Conservation (phyloP, 768 basidiomycete genomes). For the Xerocomus spinulosus region DNA sequence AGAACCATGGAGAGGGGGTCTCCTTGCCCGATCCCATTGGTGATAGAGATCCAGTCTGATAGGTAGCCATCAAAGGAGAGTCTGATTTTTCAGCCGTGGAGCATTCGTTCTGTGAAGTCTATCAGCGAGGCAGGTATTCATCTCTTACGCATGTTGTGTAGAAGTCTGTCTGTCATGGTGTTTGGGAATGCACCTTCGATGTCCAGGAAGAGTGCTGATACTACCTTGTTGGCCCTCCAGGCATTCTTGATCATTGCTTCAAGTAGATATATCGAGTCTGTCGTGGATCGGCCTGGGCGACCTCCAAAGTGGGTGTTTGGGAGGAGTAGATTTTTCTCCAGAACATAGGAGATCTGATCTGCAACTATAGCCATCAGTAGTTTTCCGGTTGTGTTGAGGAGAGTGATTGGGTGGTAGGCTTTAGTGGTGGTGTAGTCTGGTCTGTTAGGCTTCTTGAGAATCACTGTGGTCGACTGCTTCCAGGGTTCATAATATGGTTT, state of each 20-base stretch:
- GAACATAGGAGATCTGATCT: constrained; percentile 20
- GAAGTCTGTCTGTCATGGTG: background rate
- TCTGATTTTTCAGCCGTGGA: background rate
- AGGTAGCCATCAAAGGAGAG: constrained; percentile 21
- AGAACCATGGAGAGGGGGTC: constrained; percentile 29
- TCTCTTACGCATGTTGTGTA: constrained; percentile 5
- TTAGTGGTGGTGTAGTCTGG: no score
- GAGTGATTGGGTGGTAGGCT: constrained; percentile 36
- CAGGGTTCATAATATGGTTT: no score
- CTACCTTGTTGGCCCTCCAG: background rate
- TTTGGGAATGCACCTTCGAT: constrained; percentile 8
- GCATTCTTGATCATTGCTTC: background rate
- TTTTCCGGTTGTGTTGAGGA: constrained; percentile 32
- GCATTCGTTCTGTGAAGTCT: constrained; percentile 1
- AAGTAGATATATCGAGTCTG: background rate
- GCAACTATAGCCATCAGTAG: constrained; percentile 23
- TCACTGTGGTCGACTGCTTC: no score
- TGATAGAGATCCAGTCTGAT: constrained; percentile 12
- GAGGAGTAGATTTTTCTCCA: constrained; percentile 32
- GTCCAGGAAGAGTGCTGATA: background rate
- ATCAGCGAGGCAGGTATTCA: constrained; percentile 1
- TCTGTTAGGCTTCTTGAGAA: no score
- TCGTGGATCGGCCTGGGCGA: background rate
- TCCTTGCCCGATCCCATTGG: constrained; percentile 32
- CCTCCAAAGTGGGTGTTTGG: constrained; percentile 14